Percentiles rank a stretch among this genome's conserved stretches.
Conservation (phyloP, 2,329 filamentous ascomycete species). For the Pochonia chlamydosporia region DNA sequence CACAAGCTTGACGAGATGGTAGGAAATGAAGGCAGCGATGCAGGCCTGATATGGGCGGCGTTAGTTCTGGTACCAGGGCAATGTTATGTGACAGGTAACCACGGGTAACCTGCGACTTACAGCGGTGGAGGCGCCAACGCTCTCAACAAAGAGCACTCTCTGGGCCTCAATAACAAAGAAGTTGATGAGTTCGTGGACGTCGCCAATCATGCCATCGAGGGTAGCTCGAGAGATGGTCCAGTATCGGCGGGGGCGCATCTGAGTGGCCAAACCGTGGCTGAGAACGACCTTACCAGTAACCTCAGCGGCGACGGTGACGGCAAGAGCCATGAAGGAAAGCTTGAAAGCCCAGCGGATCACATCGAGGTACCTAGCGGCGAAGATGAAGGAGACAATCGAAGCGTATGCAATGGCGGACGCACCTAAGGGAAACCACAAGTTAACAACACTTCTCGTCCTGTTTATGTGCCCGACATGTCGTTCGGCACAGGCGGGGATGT, state of each 20-base stretch:
- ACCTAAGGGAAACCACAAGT: constrained; percentile 40
- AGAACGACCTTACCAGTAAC: constrained; percentile 54
- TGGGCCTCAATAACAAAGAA: constrained; percentile 67
- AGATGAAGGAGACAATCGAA: constrained; percentile 52
- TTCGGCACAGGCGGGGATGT: no score
- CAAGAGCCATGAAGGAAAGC: constrained; percentile 57
- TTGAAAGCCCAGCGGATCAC: constrained; percentile 60
- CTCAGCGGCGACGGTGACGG: constrained; percentile 56
- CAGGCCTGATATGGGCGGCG: constrained; percentile 41
- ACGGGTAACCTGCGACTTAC: no score
- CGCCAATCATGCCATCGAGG: constrained; percentile 54
- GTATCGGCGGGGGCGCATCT: constrained; percentile 62
- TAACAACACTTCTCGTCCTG: no score
- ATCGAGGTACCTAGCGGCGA: constrained; percentile 60
- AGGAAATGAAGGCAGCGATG: constrained; percentile 56
- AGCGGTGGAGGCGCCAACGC: constrained; percentile 51
- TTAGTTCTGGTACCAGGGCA: constrained; percentile 13
- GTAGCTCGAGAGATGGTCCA: constrained; percentile 60
- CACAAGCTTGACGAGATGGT: constrained; percentile 63
- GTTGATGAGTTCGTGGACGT: constrained; percentile 64
- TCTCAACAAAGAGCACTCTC: constrained; percentile 64
- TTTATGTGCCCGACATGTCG: no score
- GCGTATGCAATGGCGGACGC: constrained; percentile 61
- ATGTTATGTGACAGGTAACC: constrained; percentile 9
- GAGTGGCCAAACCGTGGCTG: constrained; percentile 56